phyloP scores from a whole-genome alignment of 768 basidiomycete species.

The Pleurotus giganteus region DNA sequence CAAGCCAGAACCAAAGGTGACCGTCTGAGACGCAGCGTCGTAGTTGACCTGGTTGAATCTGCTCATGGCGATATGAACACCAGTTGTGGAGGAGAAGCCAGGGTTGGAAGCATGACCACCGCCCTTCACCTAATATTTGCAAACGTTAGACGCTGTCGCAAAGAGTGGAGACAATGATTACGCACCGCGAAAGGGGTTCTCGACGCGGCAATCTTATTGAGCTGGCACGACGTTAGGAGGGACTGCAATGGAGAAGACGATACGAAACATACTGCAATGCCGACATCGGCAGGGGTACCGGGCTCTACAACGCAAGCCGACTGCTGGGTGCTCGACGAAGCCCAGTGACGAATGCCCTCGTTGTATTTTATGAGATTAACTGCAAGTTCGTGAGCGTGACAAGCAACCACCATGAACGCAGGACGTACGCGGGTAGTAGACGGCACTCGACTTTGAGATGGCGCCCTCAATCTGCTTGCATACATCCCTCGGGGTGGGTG shows the following conservation, averaged over 20 bases:
- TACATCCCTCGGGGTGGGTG: no score
- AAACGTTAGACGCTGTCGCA: background rate
- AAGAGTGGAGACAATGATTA: background rate
- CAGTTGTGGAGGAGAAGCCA: slow-evolving; percentile 58
- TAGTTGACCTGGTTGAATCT: slow-evolving; percentile 46
- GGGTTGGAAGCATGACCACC: slow-evolving; percentile 57
- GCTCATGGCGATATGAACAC: slow-evolving; percentile 57
- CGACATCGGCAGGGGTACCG: slow-evolving; percentile 49
- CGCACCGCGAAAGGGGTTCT: slow-evolving; percentile 54
- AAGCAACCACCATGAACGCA: no score
- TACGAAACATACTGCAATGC: slow-evolving; percentile 40
- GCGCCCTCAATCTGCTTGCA: no score
- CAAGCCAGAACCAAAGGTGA: slow-evolving; percentile 41
- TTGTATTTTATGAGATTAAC: slow-evolving; percentile 27
- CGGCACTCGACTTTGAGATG: no score
- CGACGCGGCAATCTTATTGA: slow-evolving; percentile 41
- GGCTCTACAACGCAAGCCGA: slow-evolving; percentile 60
- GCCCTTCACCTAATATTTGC: slow-evolving; percentile 59
- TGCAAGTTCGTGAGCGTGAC: no score
- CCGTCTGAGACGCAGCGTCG: slow-evolving; percentile 36
- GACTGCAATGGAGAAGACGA: background rate
- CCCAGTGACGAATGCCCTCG: slow-evolving; percentile 49
- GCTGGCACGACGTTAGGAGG: slow-evolving; percentile 17
- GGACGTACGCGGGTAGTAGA: no score
- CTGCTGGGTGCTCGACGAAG: slow-evolving; percentile 42